phyloP scores from a whole-genome alignment of 805 yeast genomes.

The Hanseniaspora osmophila region DNA sequence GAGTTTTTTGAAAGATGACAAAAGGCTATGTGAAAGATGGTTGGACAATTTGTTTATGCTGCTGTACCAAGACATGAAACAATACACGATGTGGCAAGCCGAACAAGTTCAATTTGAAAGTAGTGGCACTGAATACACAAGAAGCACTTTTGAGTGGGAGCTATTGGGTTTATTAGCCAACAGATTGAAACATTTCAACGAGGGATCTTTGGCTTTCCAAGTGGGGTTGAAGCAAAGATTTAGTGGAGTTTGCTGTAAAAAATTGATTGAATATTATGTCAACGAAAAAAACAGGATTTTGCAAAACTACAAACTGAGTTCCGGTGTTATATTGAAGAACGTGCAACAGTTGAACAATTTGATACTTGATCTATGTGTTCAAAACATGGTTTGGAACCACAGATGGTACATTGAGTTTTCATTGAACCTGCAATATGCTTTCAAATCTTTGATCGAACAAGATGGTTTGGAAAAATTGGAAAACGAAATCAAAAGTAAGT shows the following conservation, averaged over 20 bases:
- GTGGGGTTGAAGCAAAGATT: constrained; percentile 62
- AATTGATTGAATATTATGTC: constrained; percentile 51
- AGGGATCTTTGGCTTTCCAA: constrained; percentile 74
- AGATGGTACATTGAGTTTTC: constrained; percentile 94
- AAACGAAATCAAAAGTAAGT: constrained; percentile 55
- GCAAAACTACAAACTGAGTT: constrained; percentile 15
- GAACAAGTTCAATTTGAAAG: constrained; percentile 81
- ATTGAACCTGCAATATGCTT: constrained; percentile 43
- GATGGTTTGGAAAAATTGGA: constrained; percentile 68
- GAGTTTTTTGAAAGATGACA: constrained; percentile 11
- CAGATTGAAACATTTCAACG: constrained; percentile 73
- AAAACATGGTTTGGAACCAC: constrained; percentile 91
- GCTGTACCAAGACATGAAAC: constrained; percentile 60
- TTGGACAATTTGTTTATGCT: constrained; percentile 59
- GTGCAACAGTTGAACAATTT: constrained; percentile 30
- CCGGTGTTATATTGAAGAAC: constrained; percentile 22
- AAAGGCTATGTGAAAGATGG: constrained; percentile 65
- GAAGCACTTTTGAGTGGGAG: constrained; percentile 84
- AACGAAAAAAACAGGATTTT: constrained; percentile 28
- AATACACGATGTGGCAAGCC: constrained; percentile 87
- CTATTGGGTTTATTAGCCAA: constrained; percentile 73
- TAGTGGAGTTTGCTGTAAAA: constrained; percentile 65
- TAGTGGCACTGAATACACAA: constrained; percentile 66
- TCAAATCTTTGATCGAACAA: constrained; percentile 42
- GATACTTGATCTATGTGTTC: constrained; percentile 57